Evolutionary conservation across 768 basidiomycete genomes (phyloP), one percentile per base, ranked within the genome.

Genomic region (Coprinopsis marcescibilis): DNA sequence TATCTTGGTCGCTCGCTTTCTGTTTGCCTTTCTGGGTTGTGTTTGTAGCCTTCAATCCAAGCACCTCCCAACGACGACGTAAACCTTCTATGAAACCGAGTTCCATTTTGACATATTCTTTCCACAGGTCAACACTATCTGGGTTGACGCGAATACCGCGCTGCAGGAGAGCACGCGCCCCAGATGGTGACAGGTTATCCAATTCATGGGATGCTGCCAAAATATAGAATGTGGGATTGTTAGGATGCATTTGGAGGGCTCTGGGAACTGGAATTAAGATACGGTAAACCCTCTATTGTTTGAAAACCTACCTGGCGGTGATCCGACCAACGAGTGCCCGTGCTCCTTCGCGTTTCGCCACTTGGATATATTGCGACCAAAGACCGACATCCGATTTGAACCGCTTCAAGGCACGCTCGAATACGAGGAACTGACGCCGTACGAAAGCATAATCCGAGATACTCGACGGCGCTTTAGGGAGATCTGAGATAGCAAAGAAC

Each of bases 61-160:
- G 69, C 6, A 89, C 69, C 36, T 72, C 79, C 90, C 89, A 92
- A 43, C 92, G 72, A 52, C 87, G 68, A 30, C 87, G 70, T 39
- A 94, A 66, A 12, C 77, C 78, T 67, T 95, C 91, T 6, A 90
- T 70, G 62, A 89, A 95, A 2, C 82, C 81, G 3, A 94, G 66
- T 61, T 97, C 93, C 79, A 96, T 89, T 60, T 82, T 82, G 52
- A 91, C 80, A 60, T 93, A 95, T 63, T 94, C 92, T 17, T 72
- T 72, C 93, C 93, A 97, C 64, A 97, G 70, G 47, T 83, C 81
- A 25, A 76, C 62, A 52, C 80, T 87, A 43, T 83, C 78, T 11
- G 72, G 67, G 54, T 91, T 85, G 40, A 95, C 62, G 27, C 93
- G 77, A 37, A 95, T 72, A 11, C 93, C 93, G 4, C 93, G 81